phyloP scores from a whole-genome alignment of 2,329 filamentous ascomycete species.

The Colletotrichum neosansevieriae region DNA sequence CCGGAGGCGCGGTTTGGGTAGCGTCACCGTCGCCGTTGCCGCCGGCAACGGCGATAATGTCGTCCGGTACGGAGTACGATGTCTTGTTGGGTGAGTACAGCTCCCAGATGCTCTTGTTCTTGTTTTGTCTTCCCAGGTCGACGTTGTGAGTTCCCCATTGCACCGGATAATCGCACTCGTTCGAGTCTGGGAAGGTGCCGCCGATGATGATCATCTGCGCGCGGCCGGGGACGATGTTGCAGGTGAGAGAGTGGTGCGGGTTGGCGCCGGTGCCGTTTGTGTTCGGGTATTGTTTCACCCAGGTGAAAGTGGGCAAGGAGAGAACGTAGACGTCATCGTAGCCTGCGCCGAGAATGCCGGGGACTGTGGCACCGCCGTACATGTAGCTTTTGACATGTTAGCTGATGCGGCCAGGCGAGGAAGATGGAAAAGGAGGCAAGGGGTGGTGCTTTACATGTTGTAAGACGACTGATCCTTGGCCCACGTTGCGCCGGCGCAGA shows the following conservation, averaged over 20 bases:
- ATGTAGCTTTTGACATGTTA: constrained; percentile 60
- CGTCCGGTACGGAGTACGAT: constrained; percentile 65
- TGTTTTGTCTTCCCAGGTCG: constrained; percentile 64
- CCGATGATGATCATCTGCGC: constrained; percentile 74
- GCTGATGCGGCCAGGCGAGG: neutral
- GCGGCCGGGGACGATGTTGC: constrained; percentile 65
- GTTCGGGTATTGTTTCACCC: constrained; percentile 67
- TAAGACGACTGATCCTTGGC: constrained; percentile 70
- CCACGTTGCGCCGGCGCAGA: constrained; percentile 72
- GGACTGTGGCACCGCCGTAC: constrained; percentile 68
- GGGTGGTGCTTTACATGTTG: constrained; percentile 65
- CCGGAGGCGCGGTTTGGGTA: constrained; percentile 61
- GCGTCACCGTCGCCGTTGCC: constrained; percentile 65
- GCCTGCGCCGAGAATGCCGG: constrained; percentile 56
- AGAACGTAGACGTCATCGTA: constrained; percentile 74
- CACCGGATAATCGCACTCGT: constrained; percentile 64
- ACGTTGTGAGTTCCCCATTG: constrained; percentile 69
- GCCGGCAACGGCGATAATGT: constrained; percentile 63
- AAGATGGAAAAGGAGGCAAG: neutral
- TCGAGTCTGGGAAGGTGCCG: constrained; percentile 64
- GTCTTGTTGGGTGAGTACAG: constrained; percentile 62
- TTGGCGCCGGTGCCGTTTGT: constrained; percentile 53
- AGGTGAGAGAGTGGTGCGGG: constrained; percentile 68
- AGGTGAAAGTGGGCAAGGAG: constrained; percentile 71
- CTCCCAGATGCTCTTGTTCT: constrained; percentile 61